Percentiles rank a stretch among this genome's conserved stretches.
Conservation (phyloP, 345 rosid species). For the Euphorbia lathyris region DNA sequence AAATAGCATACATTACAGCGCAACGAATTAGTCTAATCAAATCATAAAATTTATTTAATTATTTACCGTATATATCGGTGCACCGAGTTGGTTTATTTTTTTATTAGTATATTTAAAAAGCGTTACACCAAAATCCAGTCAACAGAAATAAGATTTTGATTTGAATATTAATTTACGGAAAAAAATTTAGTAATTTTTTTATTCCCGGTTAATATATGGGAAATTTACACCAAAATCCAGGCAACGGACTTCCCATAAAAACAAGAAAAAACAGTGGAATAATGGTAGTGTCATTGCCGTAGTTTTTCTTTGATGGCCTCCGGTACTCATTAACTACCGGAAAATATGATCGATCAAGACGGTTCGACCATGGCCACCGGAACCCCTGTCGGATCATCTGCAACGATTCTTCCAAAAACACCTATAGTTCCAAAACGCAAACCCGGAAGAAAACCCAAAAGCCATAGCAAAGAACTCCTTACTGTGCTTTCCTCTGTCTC, state of each 20-base stretch:
- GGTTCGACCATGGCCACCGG: slow-evolving; percentile 18
- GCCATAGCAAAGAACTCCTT: slow-evolving; percentile 19
- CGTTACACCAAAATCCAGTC: too few species aligned
- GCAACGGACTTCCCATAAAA: too few species aligned
- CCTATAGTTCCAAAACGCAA: slow-evolving; percentile 11
- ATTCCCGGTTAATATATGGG: too few species aligned
- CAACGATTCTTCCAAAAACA: not conserved
- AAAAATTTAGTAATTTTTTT: too few species aligned
- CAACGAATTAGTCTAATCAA: too few species aligned
- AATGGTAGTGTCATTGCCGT: not conserved
- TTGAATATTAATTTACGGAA: too few species aligned
- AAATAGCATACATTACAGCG: too few species aligned
- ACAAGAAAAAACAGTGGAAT: not conserved
- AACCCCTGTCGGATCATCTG: slow-evolving; percentile 4
- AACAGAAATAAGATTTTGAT: too few species aligned
- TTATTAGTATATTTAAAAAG: too few species aligned
- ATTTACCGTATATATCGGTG: too few species aligned
- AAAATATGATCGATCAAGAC: not conserved
- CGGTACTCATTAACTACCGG: not conserved
- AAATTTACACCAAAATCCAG: not conserved
- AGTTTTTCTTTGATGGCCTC: not conserved
- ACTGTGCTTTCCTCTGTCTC: slow-evolving; percentile 44
- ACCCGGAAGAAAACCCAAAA: slow-evolving; percentile 10
- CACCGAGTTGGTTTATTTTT: too few species aligned
- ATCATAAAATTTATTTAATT: too few species aligned